Evolutionary conservation across 352 stramenopile genomes (phyloP), one percentile per base, ranked within the genome.

Genomic region (Albugo laibachii): DNA sequence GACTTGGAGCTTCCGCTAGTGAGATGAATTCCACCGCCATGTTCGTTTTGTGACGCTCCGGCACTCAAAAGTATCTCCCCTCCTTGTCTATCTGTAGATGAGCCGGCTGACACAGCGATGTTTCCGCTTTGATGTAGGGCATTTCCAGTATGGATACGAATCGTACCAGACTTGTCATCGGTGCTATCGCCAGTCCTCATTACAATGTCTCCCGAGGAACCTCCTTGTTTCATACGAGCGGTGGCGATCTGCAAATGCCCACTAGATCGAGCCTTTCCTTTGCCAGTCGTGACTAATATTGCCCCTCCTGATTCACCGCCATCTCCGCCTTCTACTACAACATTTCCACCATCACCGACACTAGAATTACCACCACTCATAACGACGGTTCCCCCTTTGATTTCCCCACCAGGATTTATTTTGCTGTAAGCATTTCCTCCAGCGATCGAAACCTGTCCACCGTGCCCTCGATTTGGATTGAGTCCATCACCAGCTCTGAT

Each of bases 391-490:
- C 86, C 86, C 44, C 80, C 83, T 20, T 55, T 65, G 14, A 88
- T 74, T 35, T 81, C 67, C 41, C 82, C 66, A 47, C 87, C 83
- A 52, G 71, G 67, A 35, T 79, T 80, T 36, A 69, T 52, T 11
- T 74, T 45, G 27, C 86, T 77, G 52, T 69, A 50, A 13, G 69
- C 69, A 48, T 82, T 56, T 35, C 83, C 78, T 50, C 75, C 80
- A n/a, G 47, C 48, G 36, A 96, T 64, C 5, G 56, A 62, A 13
- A 95, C 63, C 31, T 56, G 56, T 15, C 86, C 86, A 19, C 83
- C 84, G 36, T 65, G 64, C 24, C 84, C 82, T 42, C 80, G 62
- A 48, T 91, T 86, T 35, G 66, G 55, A 49, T 85, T 80, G 18
- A 79, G 39, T 3, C 84, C 82, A 53, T 77, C 63, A 13, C 77